Conservation (phyloP, 441 rosid species). For the Adansonia grandidieri region DNA sequence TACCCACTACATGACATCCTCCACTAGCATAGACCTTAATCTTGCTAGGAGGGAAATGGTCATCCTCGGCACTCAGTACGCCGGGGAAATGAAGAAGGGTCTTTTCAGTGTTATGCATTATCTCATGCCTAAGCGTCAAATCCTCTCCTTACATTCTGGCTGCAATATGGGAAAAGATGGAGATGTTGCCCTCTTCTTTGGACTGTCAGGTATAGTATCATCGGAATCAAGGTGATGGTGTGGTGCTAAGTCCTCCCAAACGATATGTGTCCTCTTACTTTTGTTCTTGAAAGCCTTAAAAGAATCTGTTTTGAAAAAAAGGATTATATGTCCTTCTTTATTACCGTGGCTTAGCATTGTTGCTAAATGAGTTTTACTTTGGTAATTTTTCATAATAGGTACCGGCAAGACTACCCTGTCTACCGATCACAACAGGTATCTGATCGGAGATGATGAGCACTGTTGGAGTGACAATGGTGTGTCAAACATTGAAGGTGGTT, state of each 20-base stretch:
- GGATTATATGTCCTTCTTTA: conserved; percentile 5
- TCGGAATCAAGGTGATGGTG: conserved; percentile 30
- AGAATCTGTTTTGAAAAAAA: neutral
- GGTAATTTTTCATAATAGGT: conserved; percentile 46
- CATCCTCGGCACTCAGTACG: conserved; percentile 98
- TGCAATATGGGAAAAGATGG: conserved; percentile 99
- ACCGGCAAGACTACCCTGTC: conserved; percentile 96
- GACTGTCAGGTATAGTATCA: conserved; percentile 90
- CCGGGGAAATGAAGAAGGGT: conserved; percentile 99
- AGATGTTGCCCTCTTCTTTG: conserved; percentile 99
- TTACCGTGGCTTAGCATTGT: conserved; percentile 18
- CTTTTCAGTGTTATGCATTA: conserved; percentile 98
- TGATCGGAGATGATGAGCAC: conserved; percentile 97
- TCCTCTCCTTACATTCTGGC: conserved; percentile 96
- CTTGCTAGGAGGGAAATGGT: conserved; percentile 98
- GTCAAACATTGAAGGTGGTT: conserved; percentile 96
- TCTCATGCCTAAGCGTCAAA: conserved; percentile 98
- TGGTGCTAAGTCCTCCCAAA: neutral
- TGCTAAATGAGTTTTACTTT: conserved; percentile 27
- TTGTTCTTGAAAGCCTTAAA: conserved; percentile 1
- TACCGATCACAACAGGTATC: conserved; percentile 87
- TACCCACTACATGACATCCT: conserved; percentile 98
- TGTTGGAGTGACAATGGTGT: conserved; percentile 95
- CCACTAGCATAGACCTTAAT: conserved; percentile 95
- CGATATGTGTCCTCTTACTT: conserved; percentile 20